Percentiles rank a stretch among this genome's conserved stretches.
Conservation (phyloP, 768 basidiomycete genomes). For the Cyathus striatus region DNA sequence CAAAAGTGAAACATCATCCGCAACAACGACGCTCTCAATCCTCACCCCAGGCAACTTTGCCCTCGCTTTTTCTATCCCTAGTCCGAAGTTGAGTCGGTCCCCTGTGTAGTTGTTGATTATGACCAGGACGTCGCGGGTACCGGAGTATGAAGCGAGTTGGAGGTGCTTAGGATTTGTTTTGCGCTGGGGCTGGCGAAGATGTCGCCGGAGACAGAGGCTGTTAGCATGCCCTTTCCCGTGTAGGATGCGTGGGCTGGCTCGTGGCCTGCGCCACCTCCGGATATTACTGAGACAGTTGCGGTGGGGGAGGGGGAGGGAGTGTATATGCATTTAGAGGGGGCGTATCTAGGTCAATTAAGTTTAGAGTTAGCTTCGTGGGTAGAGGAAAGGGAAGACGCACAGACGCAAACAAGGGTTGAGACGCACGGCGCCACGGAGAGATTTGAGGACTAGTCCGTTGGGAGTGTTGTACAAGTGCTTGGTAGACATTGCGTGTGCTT, state of each 20-base stretch:
- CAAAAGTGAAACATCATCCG: conserved; percentile 50
- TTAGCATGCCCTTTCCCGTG: conserved; percentile 52
- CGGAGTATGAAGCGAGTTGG: conserved; percentile 40
- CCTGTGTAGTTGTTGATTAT: conserved; percentile 49
- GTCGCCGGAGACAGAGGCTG: conserved; percentile 54
- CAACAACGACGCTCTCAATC: conserved; percentile 44
- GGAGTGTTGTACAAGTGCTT: conserved; percentile 38
- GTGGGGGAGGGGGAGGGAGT: conserved; percentile 11
- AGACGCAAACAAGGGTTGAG: conserved; percentile 33
- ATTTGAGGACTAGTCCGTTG: conserved; percentile 37
- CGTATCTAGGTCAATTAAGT: conserved; percentile 21
- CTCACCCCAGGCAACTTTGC: conserved; percentile 20
- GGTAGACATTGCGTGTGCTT: conserved; percentile 34
- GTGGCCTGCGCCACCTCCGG: conserved; percentile 52
- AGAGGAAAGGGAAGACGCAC: conserved; percentile 22
- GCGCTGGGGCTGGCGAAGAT: conserved; percentile 61
- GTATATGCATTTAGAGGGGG: conserved; percentile 30
- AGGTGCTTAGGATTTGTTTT: conserved; percentile 46
- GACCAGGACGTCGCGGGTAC: conserved; percentile 27
- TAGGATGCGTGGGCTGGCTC: conserved; percentile 58
- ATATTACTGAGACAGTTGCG: conserved; percentile 33
- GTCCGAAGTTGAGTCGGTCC: conserved; percentile 54
- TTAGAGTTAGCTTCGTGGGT: not conserved
- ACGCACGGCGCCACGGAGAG: conserved; percentile 34
- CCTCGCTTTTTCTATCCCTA: conserved; percentile 49